phyloP scores from a whole-genome alignment of 805 yeast species.

The Myxozyma geophila region DNA sequence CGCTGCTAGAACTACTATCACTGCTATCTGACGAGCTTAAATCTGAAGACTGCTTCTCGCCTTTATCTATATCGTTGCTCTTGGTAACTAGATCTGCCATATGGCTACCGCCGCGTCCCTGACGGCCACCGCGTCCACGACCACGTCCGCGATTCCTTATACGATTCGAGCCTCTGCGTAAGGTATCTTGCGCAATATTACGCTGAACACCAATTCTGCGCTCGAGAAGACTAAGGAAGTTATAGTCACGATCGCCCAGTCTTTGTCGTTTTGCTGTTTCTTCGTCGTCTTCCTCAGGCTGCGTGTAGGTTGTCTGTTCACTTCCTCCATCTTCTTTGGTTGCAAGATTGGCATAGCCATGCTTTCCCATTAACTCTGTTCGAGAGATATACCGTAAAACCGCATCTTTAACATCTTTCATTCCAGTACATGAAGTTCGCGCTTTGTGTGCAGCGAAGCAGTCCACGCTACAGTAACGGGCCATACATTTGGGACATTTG shows the following conservation, averaged over 20 bases:
- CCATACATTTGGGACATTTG: conserved; percentile 32
- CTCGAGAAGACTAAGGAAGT: conserved; percentile 32
- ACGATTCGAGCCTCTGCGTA: conserved; percentile 11
- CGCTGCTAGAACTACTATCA: neutral
- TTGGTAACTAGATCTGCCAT: neutral
- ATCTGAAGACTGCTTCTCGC: neutral
- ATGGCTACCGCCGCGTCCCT: conserved; percentile 2
- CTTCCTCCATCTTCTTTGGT: neutral
- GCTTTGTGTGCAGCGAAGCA: conserved; percentile 31
- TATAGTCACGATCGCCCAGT: conserved; percentile 33
- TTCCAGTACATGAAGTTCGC: conserved; percentile 28
- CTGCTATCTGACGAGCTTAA: neutral
- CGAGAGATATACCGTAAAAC: conserved; percentile 31
- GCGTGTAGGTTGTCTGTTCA: neutral
- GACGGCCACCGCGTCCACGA: conserved; percentile 2
- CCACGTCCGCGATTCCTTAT: conserved; percentile 11
- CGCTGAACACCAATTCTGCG: conserved; percentile 31
- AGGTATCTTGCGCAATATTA: conserved; percentile 22
- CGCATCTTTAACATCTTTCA: conserved; percentile 28
- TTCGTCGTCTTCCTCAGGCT: conserved; percentile 1
- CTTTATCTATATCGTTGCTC: neutral
- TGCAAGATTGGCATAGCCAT: conserved; percentile 15
- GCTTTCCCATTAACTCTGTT: conserved; percentile 22
- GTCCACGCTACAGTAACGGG: conserved; percentile 28
- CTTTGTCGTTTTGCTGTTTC: conserved; percentile 19